Evolutionary conservation across 169 alveolate species (phyloP).

Genomic region (Cryptosporidium sp.): DNA sequence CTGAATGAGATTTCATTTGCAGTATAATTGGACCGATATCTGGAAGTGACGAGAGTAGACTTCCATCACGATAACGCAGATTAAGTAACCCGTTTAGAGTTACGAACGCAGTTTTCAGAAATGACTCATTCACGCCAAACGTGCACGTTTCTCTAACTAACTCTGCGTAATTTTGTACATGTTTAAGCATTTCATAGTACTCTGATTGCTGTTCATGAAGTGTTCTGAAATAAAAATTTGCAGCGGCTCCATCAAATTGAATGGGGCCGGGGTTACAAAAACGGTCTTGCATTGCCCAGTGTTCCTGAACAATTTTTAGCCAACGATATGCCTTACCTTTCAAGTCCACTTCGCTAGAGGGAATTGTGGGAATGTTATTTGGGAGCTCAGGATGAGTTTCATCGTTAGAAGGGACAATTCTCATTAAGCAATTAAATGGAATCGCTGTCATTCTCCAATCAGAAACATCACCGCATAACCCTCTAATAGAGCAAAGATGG

Average conservation of each 20-base stretch:
- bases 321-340: conserved; percentile 88
- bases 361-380: conserved; percentile 89
- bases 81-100: conserved; percentile 83
- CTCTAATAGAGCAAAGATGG: conserved; percentile 91
- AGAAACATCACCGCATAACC: conserved; percentile 89
- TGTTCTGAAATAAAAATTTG: conserved; percentile 86
- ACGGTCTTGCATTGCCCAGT: conserved; percentile 93
- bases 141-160: conserved; percentile 88
- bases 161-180: conserved; percentile 88
- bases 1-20: conserved; percentile 58
- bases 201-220: conserved; percentile 90
- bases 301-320: conserved; percentile 85
- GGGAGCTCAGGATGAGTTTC: conserved; percentile 80
- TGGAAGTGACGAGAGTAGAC: conserved; percentile 60
- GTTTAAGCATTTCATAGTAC: conserved; percentile 89
- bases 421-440: conserved; percentile 91
- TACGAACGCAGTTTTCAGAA: conserved; percentile 86
- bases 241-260: conserved; percentile 91
- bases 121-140: conserved; percentile 89
- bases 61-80: conserved; percentile 55
- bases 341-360: conserved; percentile 92
- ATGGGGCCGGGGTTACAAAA: conserved; percentile 98
- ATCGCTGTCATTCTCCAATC: conserved; percentile 95
- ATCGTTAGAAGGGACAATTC: conserved; percentile 84
- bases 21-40: conserved; percentile 62